Percentiles rank a stretch among this genome's conserved stretches.
phyloP scores from a whole-genome alignment of 179 eudicot genomes.

The Beta lomatogona region DNA sequence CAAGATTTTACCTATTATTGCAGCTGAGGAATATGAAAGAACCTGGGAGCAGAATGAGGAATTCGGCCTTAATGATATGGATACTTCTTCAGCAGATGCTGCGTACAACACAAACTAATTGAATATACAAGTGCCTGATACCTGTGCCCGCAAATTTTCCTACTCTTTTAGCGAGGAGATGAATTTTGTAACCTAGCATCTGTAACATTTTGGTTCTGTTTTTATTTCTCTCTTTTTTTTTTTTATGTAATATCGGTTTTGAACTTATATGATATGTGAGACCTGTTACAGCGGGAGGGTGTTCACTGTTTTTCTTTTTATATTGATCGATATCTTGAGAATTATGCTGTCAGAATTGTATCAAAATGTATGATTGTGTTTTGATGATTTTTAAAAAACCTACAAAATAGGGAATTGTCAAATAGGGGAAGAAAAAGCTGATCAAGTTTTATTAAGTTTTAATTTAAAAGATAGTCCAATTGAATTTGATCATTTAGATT shows the following conservation, averaged over 20 bases:
- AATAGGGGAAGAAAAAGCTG: no score
- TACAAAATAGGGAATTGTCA: no score
- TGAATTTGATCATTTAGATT: no score
- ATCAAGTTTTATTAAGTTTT: no score
- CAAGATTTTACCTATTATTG: neutral
- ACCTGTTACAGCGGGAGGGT: no score
- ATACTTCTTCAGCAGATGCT: slow-evolving; percentile 86
- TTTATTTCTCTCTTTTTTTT: neutral
- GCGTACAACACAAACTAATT: slow-evolving; percentile 48
- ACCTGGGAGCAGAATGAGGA: slow-evolving; percentile 97
- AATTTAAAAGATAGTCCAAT: no score
- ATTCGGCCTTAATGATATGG: slow-evolving; percentile 88
- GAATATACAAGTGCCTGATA: neutral
- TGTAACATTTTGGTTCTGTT: neutral
- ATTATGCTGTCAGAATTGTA: no score
- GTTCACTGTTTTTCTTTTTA: neutral
- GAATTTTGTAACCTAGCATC: neutral
- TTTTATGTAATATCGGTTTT: neutral
- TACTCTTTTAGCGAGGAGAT: neutral
- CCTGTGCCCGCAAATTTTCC: neutral
- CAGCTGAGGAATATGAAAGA: slow-evolving; percentile 94
- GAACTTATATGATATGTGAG: neutral
- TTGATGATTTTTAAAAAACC: no score
- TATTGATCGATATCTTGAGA: no score
- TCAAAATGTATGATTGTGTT: no score